Evolutionary conservation across 169 alveolate genomes (phyloP).

Genomic region (Eimeria necatrix): DNA sequence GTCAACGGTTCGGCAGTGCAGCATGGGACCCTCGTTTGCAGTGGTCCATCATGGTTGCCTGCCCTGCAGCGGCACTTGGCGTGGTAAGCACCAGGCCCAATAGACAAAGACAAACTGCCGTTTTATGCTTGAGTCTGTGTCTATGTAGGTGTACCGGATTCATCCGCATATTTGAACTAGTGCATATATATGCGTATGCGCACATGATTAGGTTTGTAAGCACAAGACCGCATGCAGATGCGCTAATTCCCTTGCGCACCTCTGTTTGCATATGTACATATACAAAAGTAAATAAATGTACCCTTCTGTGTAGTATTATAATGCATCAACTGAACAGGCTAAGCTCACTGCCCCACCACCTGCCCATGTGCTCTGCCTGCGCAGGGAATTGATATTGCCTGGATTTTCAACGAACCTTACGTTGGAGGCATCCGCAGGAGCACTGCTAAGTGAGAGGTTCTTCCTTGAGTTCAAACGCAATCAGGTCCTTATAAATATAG

Average conservation of each 20-base stretch:
- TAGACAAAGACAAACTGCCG: too few relatives aligned
- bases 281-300: background rate
- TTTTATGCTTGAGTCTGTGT: background rate
- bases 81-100: slow-evolving; percentile 17
- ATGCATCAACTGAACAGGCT: background rate
- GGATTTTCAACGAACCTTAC: slow-evolving; percentile 61
- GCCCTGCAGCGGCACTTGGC: slow-evolving; percentile 75
- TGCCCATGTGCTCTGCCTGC: background rate
- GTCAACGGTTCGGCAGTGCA: slow-evolving; percentile 64
- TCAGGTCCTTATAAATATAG: too few relatives aligned
- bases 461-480: background rate
- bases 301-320: background rate
- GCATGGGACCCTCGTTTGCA: slow-evolving; percentile 64
- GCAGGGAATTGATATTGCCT: slow-evolving; percentile 61
- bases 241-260: too few relatives aligned
- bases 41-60: slow-evolving; percentile 33
- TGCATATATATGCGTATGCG: too few relatives aligned
- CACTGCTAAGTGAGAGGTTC: slow-evolving; percentile 10
- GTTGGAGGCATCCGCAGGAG: slow-evolving; percentile 54
- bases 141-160: background rate
- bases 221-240: too few relatives aligned
- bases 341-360: background rate
- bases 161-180: background rate
- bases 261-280: background rate
- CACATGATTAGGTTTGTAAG: too few relatives aligned